Base-by-base conservation (phyloP, 140 eudicot species). In the Anethum foeniculum region DNA sequence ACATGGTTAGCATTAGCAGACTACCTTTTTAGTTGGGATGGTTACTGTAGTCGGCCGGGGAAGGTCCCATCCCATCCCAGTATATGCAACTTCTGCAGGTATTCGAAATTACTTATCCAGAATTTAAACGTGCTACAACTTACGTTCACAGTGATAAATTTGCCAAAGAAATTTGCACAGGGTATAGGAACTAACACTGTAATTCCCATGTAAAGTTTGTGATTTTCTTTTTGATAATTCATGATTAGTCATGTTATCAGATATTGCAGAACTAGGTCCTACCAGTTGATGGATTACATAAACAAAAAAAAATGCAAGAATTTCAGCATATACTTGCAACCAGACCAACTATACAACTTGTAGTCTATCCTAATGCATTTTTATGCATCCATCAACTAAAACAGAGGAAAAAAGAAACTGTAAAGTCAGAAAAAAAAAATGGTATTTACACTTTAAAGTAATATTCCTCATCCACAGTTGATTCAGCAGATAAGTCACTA, bases 391-490 rank as follows among this genome's bases (percentile, higher is more conserved):
- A 72, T 73, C 83, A 72, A 79, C 83, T 39, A 48, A 56, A 77
- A 23, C 34, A 39, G 62, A 28, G 64, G 47, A 64, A 13, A 13
- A 41, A 32, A 18, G 68, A 19, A 62, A 62, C 30, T 56, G n/a
- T 8, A 21, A 23, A 27, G 47, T 72, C 30, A 65, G 74, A 76
- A 64, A 46, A 15, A 39, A 23, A 36, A 10, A 80, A 80, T 54
- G 12, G 36, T 67, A 48, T 79, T 78, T 85, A 88, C 84, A 87
- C 87, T 86, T 89, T 86, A 34, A 65, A 77, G 75, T 79, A 48
- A 23, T 82, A 83, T 64, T 83, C 93, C 78, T 85, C 87, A 65
- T 27, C 76, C 54, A 65, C 89, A 76, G 77, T 74, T n/a, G 86
- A 80, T 75, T 75, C 94, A 79, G 83, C 77, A 79, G 80, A 51